Evolutionary conservation across 2,329 filamentous ascomycete genomes (phyloP).

Genomic region (Cercospora zeae-maydis): DNA sequence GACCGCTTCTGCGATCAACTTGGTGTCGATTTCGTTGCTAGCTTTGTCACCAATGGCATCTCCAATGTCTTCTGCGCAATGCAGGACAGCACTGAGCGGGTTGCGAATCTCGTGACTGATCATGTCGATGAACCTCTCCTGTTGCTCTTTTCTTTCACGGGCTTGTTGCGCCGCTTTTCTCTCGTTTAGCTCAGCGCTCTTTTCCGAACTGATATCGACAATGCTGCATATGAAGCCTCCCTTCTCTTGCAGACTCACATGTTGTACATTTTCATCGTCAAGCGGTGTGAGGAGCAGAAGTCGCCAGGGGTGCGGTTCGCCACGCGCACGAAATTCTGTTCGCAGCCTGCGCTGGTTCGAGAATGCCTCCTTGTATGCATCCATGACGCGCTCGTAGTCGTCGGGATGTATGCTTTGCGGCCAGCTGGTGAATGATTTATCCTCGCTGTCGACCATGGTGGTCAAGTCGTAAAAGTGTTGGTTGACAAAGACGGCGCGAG

Average conservation of each 20-base stretch:
- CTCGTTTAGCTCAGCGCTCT: constrained; percentile 43
- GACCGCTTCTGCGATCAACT: constrained; percentile 29
- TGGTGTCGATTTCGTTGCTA: constrained; percentile 20
- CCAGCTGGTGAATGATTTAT: constrained; percentile 45
- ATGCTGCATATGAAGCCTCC: constrained; percentile 47
- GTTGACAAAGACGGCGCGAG: constrained; percentile 47
- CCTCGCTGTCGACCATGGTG: constrained; percentile 37
- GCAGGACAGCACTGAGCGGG: constrained; percentile 39
- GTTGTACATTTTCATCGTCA: constrained; percentile 38
- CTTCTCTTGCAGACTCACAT: constrained; percentile 33
- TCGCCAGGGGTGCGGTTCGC: constrained; percentile 38
- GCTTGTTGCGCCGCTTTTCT: constrained; percentile 44
- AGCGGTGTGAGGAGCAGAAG: constrained; percentile 44
- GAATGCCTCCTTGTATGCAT: constrained; percentile 44
- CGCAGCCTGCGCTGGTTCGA: constrained; percentile 38
- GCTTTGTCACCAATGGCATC: constrained; percentile 25
- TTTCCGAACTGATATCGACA: constrained; percentile 47
- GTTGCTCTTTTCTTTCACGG: constrained; percentile 44
- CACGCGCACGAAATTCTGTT: constrained; percentile 43
- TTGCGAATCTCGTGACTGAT: constrained; percentile 42
- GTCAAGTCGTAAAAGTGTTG: constrained; percentile 47
- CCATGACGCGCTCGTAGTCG: constrained; percentile 46
- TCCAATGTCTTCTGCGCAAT: constrained; percentile 44
- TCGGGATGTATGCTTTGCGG: constrained; percentile 45
- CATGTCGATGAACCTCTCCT: constrained; percentile 48